Evolutionary conservation across 371 early-diverging fungal genomes (phyloP).

Genomic region (Mortierella sp.): DNA sequence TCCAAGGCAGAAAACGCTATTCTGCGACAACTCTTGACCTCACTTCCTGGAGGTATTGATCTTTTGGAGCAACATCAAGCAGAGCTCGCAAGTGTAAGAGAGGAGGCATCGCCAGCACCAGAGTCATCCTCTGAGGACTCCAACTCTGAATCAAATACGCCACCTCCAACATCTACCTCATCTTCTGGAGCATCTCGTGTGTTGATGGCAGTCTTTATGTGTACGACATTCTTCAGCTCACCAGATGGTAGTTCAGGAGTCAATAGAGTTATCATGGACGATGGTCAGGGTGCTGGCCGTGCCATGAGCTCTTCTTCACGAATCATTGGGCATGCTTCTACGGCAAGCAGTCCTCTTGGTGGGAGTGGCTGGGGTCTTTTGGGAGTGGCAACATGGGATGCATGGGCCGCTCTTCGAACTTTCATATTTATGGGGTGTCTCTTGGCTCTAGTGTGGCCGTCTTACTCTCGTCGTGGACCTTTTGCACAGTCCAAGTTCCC

Average conservation of each 20-base stretch:
- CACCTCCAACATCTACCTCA: slow-evolving; percentile 34
- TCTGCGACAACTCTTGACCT: slow-evolving; percentile 64
- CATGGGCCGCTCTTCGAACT: slow-evolving; percentile 46
- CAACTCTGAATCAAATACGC: slow-evolving; percentile 40
- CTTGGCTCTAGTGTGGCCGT: slow-evolving; percentile 45
- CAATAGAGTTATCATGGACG: slow-evolving; percentile 36
- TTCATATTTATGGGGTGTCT: slow-evolving; percentile 51
- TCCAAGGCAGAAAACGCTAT: slow-evolving; percentile 64
- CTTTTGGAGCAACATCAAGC: slow-evolving; percentile 44
- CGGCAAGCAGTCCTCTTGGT: not conserved
- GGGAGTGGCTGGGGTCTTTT: slow-evolving; percentile 23
- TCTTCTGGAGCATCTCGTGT: slow-evolving; percentile 46
- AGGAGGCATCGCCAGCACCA: slow-evolving; percentile 23
- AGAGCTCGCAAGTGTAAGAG: slow-evolving; percentile 27
- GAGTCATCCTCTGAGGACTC: slow-evolving; percentile 51
- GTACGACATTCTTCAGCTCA: slow-evolving; percentile 56
- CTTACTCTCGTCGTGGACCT: slow-evolving; percentile 44
- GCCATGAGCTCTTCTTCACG: slow-evolving; percentile 43
- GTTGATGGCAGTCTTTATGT: slow-evolving; percentile 60
- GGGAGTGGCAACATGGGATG: slow-evolving; percentile 38
- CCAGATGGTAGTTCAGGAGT: slow-evolving; percentile 35
- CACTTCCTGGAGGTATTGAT: slow-evolving; percentile 70
- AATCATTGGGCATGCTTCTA: slow-evolving; percentile 13
- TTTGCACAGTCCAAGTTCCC: slow-evolving; percentile 51
- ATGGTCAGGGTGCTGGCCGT: slow-evolving; percentile 46